phyloP scores from a whole-genome alignment of 306 rosid species.

The Lupinus albus region DNA sequence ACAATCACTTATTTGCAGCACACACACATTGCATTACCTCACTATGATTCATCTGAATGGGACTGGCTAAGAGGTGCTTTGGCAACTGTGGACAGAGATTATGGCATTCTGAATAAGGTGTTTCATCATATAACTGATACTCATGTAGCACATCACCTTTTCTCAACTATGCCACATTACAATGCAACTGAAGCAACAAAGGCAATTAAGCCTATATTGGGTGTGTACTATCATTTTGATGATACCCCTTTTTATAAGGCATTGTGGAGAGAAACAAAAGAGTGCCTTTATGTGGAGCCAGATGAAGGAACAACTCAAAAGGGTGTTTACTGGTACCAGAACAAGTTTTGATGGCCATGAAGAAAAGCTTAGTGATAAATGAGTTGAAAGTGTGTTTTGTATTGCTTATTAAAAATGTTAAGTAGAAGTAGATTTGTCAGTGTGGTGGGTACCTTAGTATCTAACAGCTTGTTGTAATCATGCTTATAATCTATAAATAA shows the following conservation, averaged over 20 bases:
- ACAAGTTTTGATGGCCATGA: slow-evolving; percentile 58
- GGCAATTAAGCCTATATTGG: slow-evolving; percentile 56
- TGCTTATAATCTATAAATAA: not conserved
- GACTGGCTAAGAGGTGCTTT: slow-evolving; percentile 83
- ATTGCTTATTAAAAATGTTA: not conserved
- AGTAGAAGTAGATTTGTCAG: slow-evolving; percentile 20
- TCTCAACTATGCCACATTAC: slow-evolving; percentile 80
- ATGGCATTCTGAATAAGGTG: slow-evolving; percentile 61
- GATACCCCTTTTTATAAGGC: slow-evolving; percentile 71
- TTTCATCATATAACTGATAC: slow-evolving; percentile 77
- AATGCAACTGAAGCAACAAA: slow-evolving; percentile 77
- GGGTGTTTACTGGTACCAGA: slow-evolving; percentile 75
- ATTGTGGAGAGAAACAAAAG: slow-evolving; percentile 81
- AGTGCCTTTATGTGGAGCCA: slow-evolving; percentile 72
- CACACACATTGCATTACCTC: slow-evolving; percentile 70
- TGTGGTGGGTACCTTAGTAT: slow-evolving; percentile 3
- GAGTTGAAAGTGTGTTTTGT: not conserved
- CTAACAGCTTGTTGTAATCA: not conserved
- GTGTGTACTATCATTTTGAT: slow-evolving; percentile 61
- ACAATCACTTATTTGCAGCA: slow-evolving; percentile 72
- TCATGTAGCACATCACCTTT: slow-evolving; percentile 72
- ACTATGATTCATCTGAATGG: slow-evolving; percentile 76
- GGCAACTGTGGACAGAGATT: slow-evolving; percentile 75
- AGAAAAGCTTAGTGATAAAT: not conserved
- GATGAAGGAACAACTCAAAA: slow-evolving; percentile 49